Conservation (phyloP, 805 yeast genomes). For the Pichia pseudocactophila region DNA sequence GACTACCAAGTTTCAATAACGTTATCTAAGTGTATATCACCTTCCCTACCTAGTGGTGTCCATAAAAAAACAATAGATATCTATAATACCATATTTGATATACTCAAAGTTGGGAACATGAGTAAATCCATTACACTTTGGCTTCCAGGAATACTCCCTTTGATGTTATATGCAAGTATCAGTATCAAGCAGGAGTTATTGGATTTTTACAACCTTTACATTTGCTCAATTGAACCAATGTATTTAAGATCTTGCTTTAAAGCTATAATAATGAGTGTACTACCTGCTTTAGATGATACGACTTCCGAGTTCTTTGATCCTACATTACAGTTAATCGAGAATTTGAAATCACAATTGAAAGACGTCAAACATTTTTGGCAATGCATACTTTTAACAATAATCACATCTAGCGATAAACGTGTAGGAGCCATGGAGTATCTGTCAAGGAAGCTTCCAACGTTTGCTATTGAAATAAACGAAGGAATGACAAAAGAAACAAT, state of each 20-base stretch:
- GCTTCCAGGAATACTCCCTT: conserved; percentile 89
- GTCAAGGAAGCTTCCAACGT: conserved; percentile 52
- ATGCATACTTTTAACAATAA: conserved; percentile 60
- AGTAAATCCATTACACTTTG: conserved; percentile 57
- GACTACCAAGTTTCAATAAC: conserved; percentile 58
- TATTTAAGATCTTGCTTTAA: conserved; percentile 48
- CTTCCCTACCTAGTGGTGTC: conserved; percentile 88
- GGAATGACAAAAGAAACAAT: conserved; percentile 17
- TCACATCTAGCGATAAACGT: conserved; percentile 71
- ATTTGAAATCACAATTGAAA: conserved; percentile 43
- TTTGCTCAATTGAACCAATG: conserved; percentile 43
- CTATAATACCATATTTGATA: conserved; percentile 60
- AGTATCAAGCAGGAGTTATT: conserved; percentile 76
- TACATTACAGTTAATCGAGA: conserved; percentile 50
- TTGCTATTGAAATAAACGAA: conserved; percentile 19
- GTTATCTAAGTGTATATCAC: conserved; percentile 70
- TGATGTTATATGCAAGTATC: conserved; percentile 81
- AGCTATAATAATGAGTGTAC: conserved; percentile 63
- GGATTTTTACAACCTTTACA: conserved; percentile 45
- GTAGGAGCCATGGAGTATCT: conserved; percentile 81
- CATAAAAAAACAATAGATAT: conserved; percentile 81
- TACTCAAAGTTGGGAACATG: conserved; percentile 47
- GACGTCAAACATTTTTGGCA: conserved; percentile 85
- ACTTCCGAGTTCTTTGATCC: conserved; percentile 71
- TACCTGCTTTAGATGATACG: conserved; percentile 91